These are phyloP conservation scores for Ceratobasidium theobromae DNA, from an alignment of 1,284 basidiomycete species.

Conservation along the genomic window DNA sequence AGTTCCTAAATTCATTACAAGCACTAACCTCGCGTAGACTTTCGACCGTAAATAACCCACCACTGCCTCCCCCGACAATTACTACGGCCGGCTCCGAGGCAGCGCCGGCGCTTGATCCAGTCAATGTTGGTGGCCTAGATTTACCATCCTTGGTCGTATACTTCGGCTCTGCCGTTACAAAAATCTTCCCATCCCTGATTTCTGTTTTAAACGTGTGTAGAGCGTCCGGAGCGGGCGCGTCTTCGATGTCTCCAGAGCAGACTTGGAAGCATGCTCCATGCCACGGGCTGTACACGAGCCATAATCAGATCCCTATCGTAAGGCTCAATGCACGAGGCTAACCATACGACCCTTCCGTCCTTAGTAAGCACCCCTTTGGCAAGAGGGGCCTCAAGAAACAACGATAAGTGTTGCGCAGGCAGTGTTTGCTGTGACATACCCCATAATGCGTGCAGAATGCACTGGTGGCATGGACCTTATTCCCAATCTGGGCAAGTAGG, in stretches of 20 bases:
- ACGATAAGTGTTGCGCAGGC: background rate
- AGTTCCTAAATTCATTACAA: background rate
- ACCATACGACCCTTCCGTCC: constrained; percentile 53
- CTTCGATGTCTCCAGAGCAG: constrained; percentile 81
- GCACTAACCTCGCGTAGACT: constrained; percentile 72
- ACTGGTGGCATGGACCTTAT: constrained; percentile 75
- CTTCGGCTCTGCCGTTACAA: constrained; percentile 73
- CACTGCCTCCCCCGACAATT: constrained; percentile 87
- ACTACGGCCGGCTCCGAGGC: constrained; percentile 65
- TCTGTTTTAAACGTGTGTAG: constrained; percentile 79
- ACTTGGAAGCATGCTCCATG: constrained; percentile 93
- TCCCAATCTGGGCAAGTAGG: constrained; percentile 74
- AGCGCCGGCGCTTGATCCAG: constrained; percentile 43
- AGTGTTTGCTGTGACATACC: constrained; percentile 41
- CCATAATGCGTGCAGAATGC: constrained; percentile 91
- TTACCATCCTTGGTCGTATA: constrained; percentile 71
- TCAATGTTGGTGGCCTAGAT: constrained; percentile 52
- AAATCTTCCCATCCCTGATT: constrained; percentile 72
- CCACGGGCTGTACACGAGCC: constrained; percentile 63
- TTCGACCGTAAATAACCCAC: constrained; percentile 78
- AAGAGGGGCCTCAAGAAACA: constrained; percentile 46
- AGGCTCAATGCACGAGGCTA: background rate
- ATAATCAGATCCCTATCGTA: background rate
- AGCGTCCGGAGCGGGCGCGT: constrained; percentile 86
- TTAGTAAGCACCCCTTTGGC: constrained; percentile 77